Conservation (phyloP, 768 basidiomycete genomes). For the Termitomyces sp. region DNA sequence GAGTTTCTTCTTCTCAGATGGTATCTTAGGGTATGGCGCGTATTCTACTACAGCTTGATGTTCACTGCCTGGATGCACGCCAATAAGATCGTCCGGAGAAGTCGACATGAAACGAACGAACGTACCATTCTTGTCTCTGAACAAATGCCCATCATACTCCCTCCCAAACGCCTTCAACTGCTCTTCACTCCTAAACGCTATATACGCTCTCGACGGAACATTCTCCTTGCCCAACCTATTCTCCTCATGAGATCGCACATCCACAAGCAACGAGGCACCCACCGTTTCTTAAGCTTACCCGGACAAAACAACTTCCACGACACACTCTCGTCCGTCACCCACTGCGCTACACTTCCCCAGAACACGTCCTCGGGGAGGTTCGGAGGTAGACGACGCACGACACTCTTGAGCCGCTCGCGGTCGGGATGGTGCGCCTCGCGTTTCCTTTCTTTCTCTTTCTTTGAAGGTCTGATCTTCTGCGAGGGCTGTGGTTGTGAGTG, state of each 20-base stretch:
- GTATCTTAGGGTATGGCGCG: constrained; percentile 86
- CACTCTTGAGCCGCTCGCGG: constrained; percentile 72
- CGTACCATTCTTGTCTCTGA: constrained; percentile 87
- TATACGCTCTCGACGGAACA: constrained; percentile 84
- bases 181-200: constrained; percentile 79
- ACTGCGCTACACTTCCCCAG: constrained; percentile 84
- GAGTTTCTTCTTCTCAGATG: constrained; percentile 65
- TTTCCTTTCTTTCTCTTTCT: constrained; percentile 29
- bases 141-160: constrained; percentile 89
- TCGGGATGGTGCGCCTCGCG: constrained; percentile 28
- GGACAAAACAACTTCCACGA: constrained; percentile 62
- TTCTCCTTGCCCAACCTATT: constrained; percentile 78
- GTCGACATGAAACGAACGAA: constrained; percentile 32
- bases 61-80: constrained; percentile 61
- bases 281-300: constrained; percentile 73
- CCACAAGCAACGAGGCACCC: constrained; percentile 7
- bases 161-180: constrained; percentile 67
- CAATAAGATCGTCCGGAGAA: not conserved
- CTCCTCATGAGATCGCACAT: not conserved
- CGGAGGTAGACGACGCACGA: constrained; percentile 85
- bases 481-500: constrained; percentile 14
- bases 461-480: constrained; percentile 21
- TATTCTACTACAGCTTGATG: constrained; percentile 89
- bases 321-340: constrained; percentile 74
- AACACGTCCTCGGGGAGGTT: constrained; percentile 90